Base-by-base conservation (phyloP, 805 yeast genomes). In the Pichia pseudocactophila region DNA sequence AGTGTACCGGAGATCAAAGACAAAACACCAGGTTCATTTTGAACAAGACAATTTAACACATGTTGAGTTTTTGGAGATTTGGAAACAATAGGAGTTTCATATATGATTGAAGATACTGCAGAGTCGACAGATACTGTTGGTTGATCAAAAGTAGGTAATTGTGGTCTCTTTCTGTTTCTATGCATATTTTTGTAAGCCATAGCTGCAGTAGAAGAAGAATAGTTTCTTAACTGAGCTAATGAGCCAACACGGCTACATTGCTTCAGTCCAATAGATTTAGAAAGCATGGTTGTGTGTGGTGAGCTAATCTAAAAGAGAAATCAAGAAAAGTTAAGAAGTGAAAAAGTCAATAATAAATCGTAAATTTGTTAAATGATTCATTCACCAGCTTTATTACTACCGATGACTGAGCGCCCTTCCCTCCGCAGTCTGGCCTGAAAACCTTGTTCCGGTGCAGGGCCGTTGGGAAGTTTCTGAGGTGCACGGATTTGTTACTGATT, bases 11-110 rank as follows among this genome's bases (percentile, higher is more conserved):
- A 83, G 34, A 92, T 85, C 42, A 90, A 77, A 30, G 95, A 82
- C 55, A 92, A 70, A 36, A 92, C 98, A 73, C 98, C 98, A 7
- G 98, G 97, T 67, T 92, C 98, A 64, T 92, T 90, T 67, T 92
- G 97, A 15, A 92, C 98, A 59, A 92, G 73, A 69, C 98, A 92
- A 73, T 90, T 92, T 61, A 92, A 73, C 36, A 92, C 94, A 56
- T 92, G 98, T 57, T 84, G 84, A 52, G 82, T 80, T 53, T 74
- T 70, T 34, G 88, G 85, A 4, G 76, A 73, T 38, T 55, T 66
- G 2, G 78, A 68, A 31, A 81, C 76, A 19, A 68, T 59, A 75
- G 98, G 75, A 3, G 96, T 86, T 62, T 92, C 97, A 66, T 89
- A 90, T 50, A 92, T 70, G 52, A 92, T 92, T 11, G 97, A 87